phyloP scores from a whole-genome alignment of 441 rosid species.

The Lepidium campestre region DNA sequence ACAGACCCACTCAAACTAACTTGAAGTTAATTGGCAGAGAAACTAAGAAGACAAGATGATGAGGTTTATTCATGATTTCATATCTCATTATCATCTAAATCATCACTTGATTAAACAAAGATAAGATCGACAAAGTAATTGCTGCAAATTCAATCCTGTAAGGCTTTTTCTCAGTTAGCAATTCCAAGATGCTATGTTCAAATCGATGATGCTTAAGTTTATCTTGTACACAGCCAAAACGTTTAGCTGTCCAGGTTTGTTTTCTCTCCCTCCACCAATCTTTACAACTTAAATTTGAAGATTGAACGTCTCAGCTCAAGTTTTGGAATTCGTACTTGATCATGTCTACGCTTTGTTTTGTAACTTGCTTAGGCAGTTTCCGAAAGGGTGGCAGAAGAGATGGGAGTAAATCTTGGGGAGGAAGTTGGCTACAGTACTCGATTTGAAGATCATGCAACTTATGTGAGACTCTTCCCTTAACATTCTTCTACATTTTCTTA shows the following conservation, averaged over 20 bases:
- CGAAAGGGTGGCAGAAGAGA: slow-evolving; percentile 93
- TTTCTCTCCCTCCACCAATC: background rate
- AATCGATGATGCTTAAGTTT: too few species aligned
- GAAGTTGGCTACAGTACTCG: slow-evolving; percentile 94
- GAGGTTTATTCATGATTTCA: too few species aligned
- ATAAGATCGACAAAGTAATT: too few species aligned
- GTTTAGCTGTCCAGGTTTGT: slow-evolving; percentile 91
- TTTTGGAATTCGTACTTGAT: slow-evolving; percentile 1
- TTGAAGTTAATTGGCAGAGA: too few species aligned
- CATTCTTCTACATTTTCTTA: background rate
- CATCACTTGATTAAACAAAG: too few species aligned
- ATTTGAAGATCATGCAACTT: slow-evolving; percentile 81
- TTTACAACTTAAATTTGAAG: background rate
- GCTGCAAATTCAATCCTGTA: too few species aligned
- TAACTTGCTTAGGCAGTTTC: slow-evolving; percentile 66
- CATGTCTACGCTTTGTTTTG: background rate
- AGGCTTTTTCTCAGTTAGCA: too few species aligned
- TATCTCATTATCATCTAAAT: too few species aligned
- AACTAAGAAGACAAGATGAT: too few species aligned
- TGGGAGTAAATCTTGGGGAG: slow-evolving; percentile 93
- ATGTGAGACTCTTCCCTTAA: slow-evolving; percentile 41
- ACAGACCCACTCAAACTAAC: too few species aligned
- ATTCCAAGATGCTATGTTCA: too few species aligned
- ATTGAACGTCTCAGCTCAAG: background rate
- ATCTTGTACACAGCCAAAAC: slow-evolving; percentile 97